phyloP scores from a whole-genome alignment of 495 filamentous ascomycete genomes.

The Xylaria venustula region DNA sequence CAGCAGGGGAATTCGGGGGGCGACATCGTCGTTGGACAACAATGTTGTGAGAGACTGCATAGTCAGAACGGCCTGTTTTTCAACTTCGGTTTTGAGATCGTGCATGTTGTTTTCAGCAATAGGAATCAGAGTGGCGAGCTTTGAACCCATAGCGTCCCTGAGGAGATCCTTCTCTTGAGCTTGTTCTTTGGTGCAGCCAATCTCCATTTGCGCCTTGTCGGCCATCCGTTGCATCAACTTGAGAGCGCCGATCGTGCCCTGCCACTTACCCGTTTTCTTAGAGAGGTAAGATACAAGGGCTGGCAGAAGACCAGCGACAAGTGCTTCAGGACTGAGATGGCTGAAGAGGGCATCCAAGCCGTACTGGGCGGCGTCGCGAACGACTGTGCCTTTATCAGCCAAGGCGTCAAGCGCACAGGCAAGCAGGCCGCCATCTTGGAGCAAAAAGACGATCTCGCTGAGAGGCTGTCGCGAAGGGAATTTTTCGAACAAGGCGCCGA shows the following conservation, averaged over 20 bases:
- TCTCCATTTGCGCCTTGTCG: constrained; percentile 82
- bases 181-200: constrained; percentile 72
- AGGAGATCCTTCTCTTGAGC: constrained; percentile 83
- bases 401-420: constrained; percentile 76
- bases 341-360: constrained; percentile 86
- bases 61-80: constrained; percentile 83
- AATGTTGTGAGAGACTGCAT: constrained; percentile 90
- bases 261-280: constrained; percentile 88
- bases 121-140: constrained; percentile 86
- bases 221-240: constrained; percentile 85
- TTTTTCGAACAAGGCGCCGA: constrained; percentile 89
- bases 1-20: constrained; percentile 86
- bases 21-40: constrained; percentile 95
- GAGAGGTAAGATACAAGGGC: constrained; percentile 69
- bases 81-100: constrained; percentile 87
- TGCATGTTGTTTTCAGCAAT: constrained; percentile 93
- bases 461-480: constrained; percentile 75
- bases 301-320: constrained; percentile 76
- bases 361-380: constrained; percentile 90
- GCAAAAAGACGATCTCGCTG: constrained; percentile 76
- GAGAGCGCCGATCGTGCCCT: constrained; percentile 85
- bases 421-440: constrained; percentile 75
- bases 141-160: constrained; percentile 87
- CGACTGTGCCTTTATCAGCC: constrained; percentile 84
- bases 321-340: constrained; percentile 73